phyloP scores from a whole-genome alignment of 441 rosid genomes.

The Populus trichocarpa region DNA sequence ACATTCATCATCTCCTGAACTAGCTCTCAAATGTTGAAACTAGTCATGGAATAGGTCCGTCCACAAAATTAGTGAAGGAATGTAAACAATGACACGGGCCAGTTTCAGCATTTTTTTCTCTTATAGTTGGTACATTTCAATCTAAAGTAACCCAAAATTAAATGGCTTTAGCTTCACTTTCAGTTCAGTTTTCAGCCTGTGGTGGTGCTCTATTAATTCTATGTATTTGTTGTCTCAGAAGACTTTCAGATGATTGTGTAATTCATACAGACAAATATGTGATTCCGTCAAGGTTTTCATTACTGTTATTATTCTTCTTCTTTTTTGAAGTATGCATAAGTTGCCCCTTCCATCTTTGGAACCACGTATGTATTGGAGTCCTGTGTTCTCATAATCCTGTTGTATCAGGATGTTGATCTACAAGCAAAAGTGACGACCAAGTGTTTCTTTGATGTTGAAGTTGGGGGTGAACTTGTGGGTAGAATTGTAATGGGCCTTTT shows the following conservation, averaged over 20 bases:
- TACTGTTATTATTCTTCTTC: too few relatives aligned
- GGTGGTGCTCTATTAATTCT: neutral
- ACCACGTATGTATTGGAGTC: conserved; percentile 4
- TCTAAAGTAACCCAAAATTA: neutral
- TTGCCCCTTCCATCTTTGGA: neutral
- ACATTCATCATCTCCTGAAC: too few relatives aligned
- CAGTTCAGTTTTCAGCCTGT: neutral
- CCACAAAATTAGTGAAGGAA: neutral
- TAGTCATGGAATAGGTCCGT: neutral
- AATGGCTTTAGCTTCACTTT: neutral
- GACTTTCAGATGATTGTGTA: neutral
- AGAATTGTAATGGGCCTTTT: conserved; percentile 86
- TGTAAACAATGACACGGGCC: neutral
- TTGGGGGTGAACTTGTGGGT: conserved; percentile 78
- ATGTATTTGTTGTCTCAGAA: neutral
- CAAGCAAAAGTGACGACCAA: conserved; percentile 87
- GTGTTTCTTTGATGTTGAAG: conserved; percentile 77
- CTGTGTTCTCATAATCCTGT: neutral
- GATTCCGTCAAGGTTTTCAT: neutral
- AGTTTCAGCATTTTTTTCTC: neutral
- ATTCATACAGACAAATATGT: too few relatives aligned
- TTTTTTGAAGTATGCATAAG: neutral
- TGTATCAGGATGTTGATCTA: conserved; percentile 57
- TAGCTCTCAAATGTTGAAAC: neutral
- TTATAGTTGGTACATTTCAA: neutral